These are phyloP conservation scores for Trichoderma gamsii DNA, from an alignment of 495 filamentous ascomycete genomes.

Conservation along the genomic window DNA sequence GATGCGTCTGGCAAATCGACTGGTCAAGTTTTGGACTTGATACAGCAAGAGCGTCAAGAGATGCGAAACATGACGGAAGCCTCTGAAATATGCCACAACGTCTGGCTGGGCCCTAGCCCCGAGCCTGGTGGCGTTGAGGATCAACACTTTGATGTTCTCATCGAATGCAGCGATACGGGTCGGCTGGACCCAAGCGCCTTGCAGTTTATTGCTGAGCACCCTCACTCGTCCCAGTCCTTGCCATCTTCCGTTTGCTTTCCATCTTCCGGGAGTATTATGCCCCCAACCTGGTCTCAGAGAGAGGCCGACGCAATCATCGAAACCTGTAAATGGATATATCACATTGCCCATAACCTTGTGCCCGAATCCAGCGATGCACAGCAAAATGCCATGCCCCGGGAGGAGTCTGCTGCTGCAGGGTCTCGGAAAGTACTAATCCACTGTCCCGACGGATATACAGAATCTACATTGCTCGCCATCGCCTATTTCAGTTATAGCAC, in stretches of 20 bases:
- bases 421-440: slow-evolving; percentile 72
- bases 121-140: slow-evolving; percentile 50
- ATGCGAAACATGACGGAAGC: slow-evolving; percentile 91
- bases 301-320: slow-evolving; percentile 79
- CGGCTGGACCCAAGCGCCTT: slow-evolving; percentile 53
- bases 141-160: slow-evolving; percentile 59
- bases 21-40: slow-evolving; percentile 81
- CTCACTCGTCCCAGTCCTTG: slow-evolving; percentile 26
- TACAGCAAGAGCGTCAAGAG: slow-evolving; percentile 80
- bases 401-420: slow-evolving; percentile 16
- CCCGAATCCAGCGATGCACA: slow-evolving; percentile 22
- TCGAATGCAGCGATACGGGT: slow-evolving; percentile 83
- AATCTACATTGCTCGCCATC: slow-evolving; percentile 77
- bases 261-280: slow-evolving; percentile 81
- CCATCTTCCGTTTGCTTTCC: slow-evolving; percentile 50
- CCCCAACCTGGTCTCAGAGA: slow-evolving; percentile 68
- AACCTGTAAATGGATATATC: slow-evolving; percentile 83
- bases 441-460: slow-evolving; percentile 93
- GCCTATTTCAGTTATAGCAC: slow-evolving; percentile 90
- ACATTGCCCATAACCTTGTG: slow-evolving; percentile 57
- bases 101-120: slow-evolving; percentile 85
- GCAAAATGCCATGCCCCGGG: not conserved
- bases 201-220: slow-evolving; percentile 49
- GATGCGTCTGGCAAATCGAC: slow-evolving; percentile 68
- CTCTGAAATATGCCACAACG: slow-evolving; percentile 79